A percentile compares a stretch with the other conserved stretches of the same genome.
These are phyloP conservation scores for Marasmius fiardii DNA, from an alignment of 1,284 basidiomycete genomes.

Conservation along the genomic window DNA sequence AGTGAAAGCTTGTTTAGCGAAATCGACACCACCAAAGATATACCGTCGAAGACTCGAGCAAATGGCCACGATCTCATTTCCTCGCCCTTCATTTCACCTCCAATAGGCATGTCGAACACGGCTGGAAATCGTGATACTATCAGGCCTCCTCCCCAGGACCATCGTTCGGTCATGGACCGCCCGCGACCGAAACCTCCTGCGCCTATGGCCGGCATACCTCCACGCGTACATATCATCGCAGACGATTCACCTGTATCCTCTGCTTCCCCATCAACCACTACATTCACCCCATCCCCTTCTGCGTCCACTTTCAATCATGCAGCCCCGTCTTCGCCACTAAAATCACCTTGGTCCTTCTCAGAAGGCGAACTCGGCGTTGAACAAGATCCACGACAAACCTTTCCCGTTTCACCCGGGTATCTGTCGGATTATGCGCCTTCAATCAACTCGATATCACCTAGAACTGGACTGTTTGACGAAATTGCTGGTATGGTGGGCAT, in stretches of 20 bases:
- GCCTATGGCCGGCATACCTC: neutral
- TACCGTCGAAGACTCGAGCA: neutral
- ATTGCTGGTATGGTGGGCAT: constrained; percentile 13
- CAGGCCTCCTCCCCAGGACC: neutral
- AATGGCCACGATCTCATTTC: neutral
- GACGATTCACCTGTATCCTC: constrained; percentile 1
- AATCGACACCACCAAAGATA: neutral
- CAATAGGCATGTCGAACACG: neutral
- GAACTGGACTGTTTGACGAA: constrained; percentile 10
- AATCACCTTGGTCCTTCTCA: constrained; percentile 2
- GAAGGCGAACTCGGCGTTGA: neutral
- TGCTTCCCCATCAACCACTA: constrained; percentile 9
- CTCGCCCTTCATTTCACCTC: neutral
- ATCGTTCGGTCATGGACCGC: constrained; percentile 1
- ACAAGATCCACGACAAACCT: neutral
- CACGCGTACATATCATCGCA: neutral
- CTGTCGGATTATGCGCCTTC: constrained; percentile 1
- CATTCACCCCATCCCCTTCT: constrained; percentile 6
- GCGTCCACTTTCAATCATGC: neutral
- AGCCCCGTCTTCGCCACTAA: neutral
- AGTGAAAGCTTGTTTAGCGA: neutral
- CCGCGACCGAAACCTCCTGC: neutral
- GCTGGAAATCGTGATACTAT: neutral
- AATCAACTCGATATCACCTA: neutral
- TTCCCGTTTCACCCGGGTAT: neutral